Percentiles rank a stretch among this genome's conserved stretches.
These are phyloP conservation scores for Dryas integrifolia DNA, from an alignment of 331 rosid species.

Conservation along the genomic window DNA sequence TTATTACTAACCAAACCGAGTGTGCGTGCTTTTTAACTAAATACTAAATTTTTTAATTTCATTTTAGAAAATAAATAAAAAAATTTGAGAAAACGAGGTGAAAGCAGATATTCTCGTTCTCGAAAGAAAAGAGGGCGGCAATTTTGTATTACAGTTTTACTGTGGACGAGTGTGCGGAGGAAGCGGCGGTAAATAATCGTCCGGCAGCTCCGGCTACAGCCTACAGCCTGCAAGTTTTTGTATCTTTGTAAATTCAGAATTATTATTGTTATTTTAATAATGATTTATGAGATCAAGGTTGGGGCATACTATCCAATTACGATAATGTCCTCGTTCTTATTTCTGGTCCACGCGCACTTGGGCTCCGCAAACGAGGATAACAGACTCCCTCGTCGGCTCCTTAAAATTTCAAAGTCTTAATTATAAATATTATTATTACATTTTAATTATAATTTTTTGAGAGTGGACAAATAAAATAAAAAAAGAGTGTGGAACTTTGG, in stretches of 20 bases:
- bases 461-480: too few relatives aligned
- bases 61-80: not conserved
- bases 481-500: not conserved
- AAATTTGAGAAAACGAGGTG: conserved; percentile 20
- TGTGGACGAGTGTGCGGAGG: not conserved
- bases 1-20: not conserved
- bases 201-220: conserved; percentile 20
- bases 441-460: too few relatives aligned
- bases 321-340: not conserved
- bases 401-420: not conserved
- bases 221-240: not conserved
- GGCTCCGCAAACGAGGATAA: conserved; percentile 17
- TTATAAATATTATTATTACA: too few relatives aligned
- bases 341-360: not conserved
- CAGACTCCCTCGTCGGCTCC: conserved; percentile 10
- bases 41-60: not conserved
- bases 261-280: not conserved
- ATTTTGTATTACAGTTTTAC: not conserved
- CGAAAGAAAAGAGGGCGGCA: conserved; percentile 8
- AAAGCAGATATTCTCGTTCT: conserved; percentile 22
- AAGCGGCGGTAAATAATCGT: conserved; percentile 4
- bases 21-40: not conserved
- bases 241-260: not conserved
- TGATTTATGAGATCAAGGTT: not conserved
- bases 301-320: not conserved